Evolutionary conservation across 768 basidiomycete species (phyloP).

Genomic region (Leucocoprinus birnbaumii): DNA sequence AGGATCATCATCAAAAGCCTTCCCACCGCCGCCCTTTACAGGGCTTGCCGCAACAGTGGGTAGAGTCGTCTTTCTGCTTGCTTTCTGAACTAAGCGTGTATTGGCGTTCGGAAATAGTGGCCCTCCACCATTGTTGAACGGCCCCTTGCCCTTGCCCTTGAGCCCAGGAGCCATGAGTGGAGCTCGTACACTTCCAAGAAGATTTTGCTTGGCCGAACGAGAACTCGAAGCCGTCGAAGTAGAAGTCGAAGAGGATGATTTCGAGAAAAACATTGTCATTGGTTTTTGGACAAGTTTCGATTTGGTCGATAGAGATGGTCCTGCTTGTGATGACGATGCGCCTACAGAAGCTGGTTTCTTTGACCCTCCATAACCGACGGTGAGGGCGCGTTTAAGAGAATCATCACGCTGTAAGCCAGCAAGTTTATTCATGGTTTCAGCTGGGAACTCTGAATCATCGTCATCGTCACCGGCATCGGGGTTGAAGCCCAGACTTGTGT

Average conservation of each 20-base stretch:
- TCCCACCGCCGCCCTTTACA: constrained; percentile 35
- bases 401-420: constrained; percentile 13
- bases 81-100: constrained; percentile 27
- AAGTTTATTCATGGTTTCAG: constrained; percentile 13
- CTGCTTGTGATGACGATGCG: constrained; percentile 9
- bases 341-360: constrained; percentile 4
- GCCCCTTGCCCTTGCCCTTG: constrained; percentile 16
- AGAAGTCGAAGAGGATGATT: constrained; percentile 6
- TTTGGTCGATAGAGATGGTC: constrained; percentile 13
- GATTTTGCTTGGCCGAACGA: constrained; percentile 5
- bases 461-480: constrained; percentile 27
- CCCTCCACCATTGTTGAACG: constrained; percentile 21
- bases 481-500: constrained; percentile 69
- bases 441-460: constrained; percentile 18
- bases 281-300: constrained; percentile 24
- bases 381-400: constrained; percentile 19
- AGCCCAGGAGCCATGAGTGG: constrained; percentile 12
- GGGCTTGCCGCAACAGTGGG: constrained; percentile 48
- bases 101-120: constrained; percentile 1
- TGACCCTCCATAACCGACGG: constrained; percentile 18
- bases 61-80: constrained; percentile 44
- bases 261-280: constrained; percentile 23
- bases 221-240: neutral
- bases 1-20: constrained; percentile 18
- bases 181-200: neutral